Evolutionary conservation across 2,329 filamentous ascomycete genomes (phyloP).

Genomic region (Pseudogymnoascus sp.): DNA sequence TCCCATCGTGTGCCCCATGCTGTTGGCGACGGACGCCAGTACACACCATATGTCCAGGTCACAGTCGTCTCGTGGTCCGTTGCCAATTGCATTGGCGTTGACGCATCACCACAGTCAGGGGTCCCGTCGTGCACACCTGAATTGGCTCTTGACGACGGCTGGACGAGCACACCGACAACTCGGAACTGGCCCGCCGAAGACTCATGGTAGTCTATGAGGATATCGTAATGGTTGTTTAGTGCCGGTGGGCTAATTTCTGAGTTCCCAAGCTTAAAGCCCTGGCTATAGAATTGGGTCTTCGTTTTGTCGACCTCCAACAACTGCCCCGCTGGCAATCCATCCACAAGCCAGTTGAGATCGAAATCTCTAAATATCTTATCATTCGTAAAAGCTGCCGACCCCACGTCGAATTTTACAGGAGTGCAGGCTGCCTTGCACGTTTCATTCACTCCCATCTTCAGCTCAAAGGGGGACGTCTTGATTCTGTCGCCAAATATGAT

Average conservation of each 20-base stretch:
- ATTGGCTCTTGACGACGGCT: constrained; percentile 67
- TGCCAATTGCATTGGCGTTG: constrained; percentile 56
- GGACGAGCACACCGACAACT: constrained; percentile 86
- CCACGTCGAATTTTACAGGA: constrained; percentile 57
- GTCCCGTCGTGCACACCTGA: constrained; percentile 43
- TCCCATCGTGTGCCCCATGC: constrained; percentile 98
- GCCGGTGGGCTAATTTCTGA: constrained; percentile 49
- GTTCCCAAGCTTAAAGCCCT: constrained; percentile 77
- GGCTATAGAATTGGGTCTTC: constrained; percentile 76
- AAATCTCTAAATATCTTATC: constrained; percentile 76
- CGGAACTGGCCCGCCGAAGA: constrained; percentile 67
- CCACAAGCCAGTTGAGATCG: constrained; percentile 91
- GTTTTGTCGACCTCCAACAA: constrained; percentile 70
- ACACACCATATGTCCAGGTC: constrained; percentile 86
- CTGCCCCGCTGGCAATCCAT: constrained; percentile 87
- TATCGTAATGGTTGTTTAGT: constrained; percentile 95
- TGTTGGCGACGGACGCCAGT: constrained; percentile 77
- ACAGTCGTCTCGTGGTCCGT: constrained; percentile 61
- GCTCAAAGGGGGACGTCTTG: constrained; percentile 88
- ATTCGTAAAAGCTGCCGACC: constrained; percentile 73
- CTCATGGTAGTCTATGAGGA: constrained; percentile 85
- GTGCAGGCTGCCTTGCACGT: constrained; percentile 77
- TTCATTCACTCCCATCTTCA: constrained; percentile 82
- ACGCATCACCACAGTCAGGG: constrained; percentile 55
- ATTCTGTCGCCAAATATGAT: constrained; percentile 97